Percentiles rank a stretch among this genome's conserved stretches.
phyloP scores from a whole-genome alignment of 1,139 yeast species.

The Suhomyces yuchorum region DNA sequence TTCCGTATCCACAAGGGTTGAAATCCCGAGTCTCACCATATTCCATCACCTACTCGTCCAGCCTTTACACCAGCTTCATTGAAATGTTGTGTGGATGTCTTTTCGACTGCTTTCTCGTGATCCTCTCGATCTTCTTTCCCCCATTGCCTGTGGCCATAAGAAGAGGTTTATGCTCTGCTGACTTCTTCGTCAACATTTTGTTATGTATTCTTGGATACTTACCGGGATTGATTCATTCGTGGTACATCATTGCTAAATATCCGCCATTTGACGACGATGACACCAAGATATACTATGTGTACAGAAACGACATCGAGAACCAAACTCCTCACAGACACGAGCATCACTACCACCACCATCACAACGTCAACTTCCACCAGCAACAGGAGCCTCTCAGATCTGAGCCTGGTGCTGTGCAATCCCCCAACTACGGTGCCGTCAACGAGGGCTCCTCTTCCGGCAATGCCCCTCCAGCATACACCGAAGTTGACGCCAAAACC shows the following conservation, averaged over 20 bases:
- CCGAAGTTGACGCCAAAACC: slow-evolving; percentile 29
- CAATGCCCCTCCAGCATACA: slow-evolving; percentile 41
- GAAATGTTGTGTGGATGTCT: slow-evolving; percentile 20
- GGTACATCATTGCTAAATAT: slow-evolving; percentile 60
- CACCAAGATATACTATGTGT: slow-evolving; percentile 36
- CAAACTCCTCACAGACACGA: slow-evolving; percentile 21
- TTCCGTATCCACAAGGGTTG: neutral
- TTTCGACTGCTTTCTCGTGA: slow-evolving; percentile 57
- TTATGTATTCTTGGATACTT: slow-evolving; percentile 63
- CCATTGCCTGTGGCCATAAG: slow-evolving; percentile 75
- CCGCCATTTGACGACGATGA: slow-evolving; percentile 30
- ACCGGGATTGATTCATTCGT: slow-evolving; percentile 69
- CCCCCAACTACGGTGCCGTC: slow-evolving; percentile 31
- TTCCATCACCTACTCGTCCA: neutral
- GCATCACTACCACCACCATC: slow-evolving; percentile 28
- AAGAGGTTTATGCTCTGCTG: slow-evolving; percentile 63
- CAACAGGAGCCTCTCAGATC: slow-evolving; percentile 14
- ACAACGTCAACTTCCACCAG: slow-evolving; percentile 15
- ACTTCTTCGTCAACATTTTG: slow-evolving; percentile 59
- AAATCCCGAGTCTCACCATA: neutral
- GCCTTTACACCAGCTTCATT: neutral
- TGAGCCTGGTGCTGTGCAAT: slow-evolving; percentile 17
- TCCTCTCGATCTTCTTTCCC: slow-evolving; percentile 64
- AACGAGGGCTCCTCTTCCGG: slow-evolving; percentile 21
- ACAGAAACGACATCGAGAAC: slow-evolving; percentile 37